Base-by-base conservation (phyloP, 2,329 filamentous ascomycete species). In the Ceratocystis ficicola region DNA sequence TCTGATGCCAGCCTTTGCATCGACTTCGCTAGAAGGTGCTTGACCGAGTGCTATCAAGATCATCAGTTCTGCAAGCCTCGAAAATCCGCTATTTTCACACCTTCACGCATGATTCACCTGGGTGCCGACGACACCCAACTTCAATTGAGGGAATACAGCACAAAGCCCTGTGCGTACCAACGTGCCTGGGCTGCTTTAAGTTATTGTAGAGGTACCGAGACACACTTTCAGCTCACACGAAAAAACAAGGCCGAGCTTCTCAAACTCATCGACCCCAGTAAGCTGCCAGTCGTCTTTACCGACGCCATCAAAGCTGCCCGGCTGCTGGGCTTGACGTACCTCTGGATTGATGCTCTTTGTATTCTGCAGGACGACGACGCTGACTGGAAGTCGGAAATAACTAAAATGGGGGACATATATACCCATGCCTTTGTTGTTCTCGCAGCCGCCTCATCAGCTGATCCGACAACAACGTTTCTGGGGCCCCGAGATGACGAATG, bases 341-440 rank as follows among this genome's bases (percentile, higher is more conserved):
- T 75, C 0, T 75, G 74, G 74, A 72, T 74, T 32, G 72, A 75
- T 67, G 71, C 72, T 3, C 59, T 74, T 0, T 75, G 73, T 46
- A 74, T 75, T 7, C 44, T 73, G n/a, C 73, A 75, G 41, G 70
- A 70, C 36, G 65, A 64, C 2, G 20, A 44, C 0, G 65, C 46
- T 1, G 70, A 71, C 65, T 71, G 70, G 69, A 41, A 52, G 12
- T 30, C n/a, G 0, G 69, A 71, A 63, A 67, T 68, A 1, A 57
- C 66, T 0, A 64, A 63, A 25, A 71, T 70, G 70, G 68, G 67
- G 5, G 61, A 32, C 8, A 63, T 70, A 20, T 70, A 68, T 41
- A 64, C 48, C 48, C 69, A 69, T 3, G 69, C 70, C 4, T 48
- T 66, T n/a, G 60, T 71, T 6, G 67, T 69, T 0, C 48, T 71